Base-by-base conservation (phyloP, 1,139 yeast species). In the Oligophagozyma castellii region DNA sequence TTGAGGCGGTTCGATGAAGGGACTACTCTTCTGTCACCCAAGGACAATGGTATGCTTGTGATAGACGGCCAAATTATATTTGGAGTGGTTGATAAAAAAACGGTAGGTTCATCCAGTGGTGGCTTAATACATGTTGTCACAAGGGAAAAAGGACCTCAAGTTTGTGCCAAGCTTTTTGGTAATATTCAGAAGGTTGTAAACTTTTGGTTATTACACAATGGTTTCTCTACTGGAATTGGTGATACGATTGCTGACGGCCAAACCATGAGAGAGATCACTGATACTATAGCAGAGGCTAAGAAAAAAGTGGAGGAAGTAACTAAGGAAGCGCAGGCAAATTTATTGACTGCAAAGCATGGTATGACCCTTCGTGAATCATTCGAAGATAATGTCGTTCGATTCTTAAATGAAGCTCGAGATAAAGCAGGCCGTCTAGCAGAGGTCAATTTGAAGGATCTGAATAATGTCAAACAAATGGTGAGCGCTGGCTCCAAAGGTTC, bases 401-500 rank as follows among this genome's bases (percentile, higher is more conserved):
- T 79, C 43, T 69, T 92, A 50, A 92, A 92, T 59, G 94, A 86
- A 56, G 98, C 98, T 26, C 89, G 99, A 75, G 99, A 92, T 60
- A 80, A 93, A 39, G 95, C 95, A 32, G 99, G 99, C 69, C 78
- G 94, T 58, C 81, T 95, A 23, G 96, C 98, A 5, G 98, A 92
- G 63, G 79, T 83, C 63, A 81, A 86, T 50, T 71, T 92, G 64
- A 86, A 86, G 55, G 95, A 86, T 49, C 65, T 77, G 44, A 92
- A 92, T 54, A 89, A 86, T 51, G 98, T 92, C 45, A 92, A 92
- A 55, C 98, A 92, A 63, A 92, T 92, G 99, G 98, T 89, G 36
- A 79, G 89, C 40, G 89, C 98, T 10, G 99, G 99, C 53, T 92
- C 99, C 18, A 92, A 92, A 61, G 99, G 99, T 66, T 92, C 98